Evolutionary conservation across 306 rosid genomes (phyloP).

Genomic region (Luffa acutangula): DNA sequence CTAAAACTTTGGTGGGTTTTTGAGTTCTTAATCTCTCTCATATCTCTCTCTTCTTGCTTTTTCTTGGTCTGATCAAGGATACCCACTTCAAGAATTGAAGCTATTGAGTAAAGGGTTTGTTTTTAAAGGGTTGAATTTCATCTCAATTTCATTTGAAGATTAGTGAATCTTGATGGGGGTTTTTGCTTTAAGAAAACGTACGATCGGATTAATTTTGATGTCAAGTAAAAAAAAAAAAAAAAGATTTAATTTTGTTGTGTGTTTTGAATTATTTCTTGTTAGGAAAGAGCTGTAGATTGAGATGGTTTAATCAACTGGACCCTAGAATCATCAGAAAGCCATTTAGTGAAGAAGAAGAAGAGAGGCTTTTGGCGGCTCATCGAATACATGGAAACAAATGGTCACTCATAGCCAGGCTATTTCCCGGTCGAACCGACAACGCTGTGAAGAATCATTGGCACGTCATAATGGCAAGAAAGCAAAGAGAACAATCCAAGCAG

Average conservation of each 20-base stretch:
- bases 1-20: background rate
- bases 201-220: background rate
- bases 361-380: conserved; percentile 66
- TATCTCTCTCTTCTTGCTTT: background rate
- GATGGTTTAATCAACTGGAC: conserved; percentile 97
- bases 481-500: conserved; percentile 83
- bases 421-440: conserved; percentile 84
- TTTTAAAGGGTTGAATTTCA: background rate
- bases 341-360: conserved; percentile 86
- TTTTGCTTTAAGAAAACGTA: background rate
- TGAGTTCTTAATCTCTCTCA: background rate
- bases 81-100: background rate
- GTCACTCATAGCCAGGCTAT: conserved; percentile 87
- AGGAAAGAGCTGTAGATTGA: conserved; percentile 93
- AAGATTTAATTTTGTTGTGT: background rate
- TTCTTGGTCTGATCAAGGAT: background rate
- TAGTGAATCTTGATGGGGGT: background rate
- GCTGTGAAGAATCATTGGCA: conserved; percentile 99
- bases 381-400: conserved; percentile 90
- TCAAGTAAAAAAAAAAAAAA: no score
- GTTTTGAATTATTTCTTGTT: background rate
- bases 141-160: background rate
- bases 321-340: conserved; percentile 91
- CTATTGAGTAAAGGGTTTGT: background rate
- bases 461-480: conserved; percentile 85